These are phyloP conservation scores for Trichosporon sp. DNA, from an alignment of 1,284 basidiomycete genomes.

Conservation along the genomic window DNA sequence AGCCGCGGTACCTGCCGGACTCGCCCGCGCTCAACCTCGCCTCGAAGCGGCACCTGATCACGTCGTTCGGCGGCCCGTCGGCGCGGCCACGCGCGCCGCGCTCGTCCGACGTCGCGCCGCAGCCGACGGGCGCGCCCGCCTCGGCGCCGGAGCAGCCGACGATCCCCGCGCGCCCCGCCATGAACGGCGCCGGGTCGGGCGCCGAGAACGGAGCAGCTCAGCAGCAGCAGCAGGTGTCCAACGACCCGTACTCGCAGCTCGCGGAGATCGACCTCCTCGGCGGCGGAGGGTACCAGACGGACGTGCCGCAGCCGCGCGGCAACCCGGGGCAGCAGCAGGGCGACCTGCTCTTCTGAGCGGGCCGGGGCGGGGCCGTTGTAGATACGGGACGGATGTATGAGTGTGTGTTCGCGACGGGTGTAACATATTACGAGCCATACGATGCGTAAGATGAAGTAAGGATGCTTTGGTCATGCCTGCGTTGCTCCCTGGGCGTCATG, in stretches of 20 bases:
- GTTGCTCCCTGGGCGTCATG: not conserved
- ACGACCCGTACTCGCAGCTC: slow-evolving; percentile 48
- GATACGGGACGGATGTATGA: not conserved
- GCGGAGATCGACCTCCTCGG: slow-evolving; percentile 43
- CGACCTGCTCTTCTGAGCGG: slow-evolving; percentile 35
- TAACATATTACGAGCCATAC: not conserved
- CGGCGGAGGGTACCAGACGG: slow-evolving; percentile 41
- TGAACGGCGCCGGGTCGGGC: slow-evolving; percentile 2
- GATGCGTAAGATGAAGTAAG: not conserved
- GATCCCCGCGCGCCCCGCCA: not conserved
- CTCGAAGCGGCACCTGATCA: slow-evolving; percentile 47
- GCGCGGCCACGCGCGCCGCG: not conserved
- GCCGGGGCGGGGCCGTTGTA: not conserved
- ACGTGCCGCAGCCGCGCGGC: slow-evolving; percentile 41
- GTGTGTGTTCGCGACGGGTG: not conserved
- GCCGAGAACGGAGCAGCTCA: not conserved
- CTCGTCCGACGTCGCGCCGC: slow-evolving; percentile 19
- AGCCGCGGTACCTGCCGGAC: slow-evolving; percentile 44
- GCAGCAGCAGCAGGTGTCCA: slow-evolving; percentile 7
- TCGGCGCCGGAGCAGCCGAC: not conserved
- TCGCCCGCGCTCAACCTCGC: slow-evolving; percentile 48
- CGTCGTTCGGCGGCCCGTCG: slow-evolving; percentile 18
- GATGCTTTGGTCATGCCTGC: not conserved
- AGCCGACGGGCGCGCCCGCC: slow-evolving; percentile 24
- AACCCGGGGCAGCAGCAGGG: slow-evolving; percentile 23